Conservation (phyloP, 129 eudicot genomes). For the Chrysanthemum seticuspe region DNA sequence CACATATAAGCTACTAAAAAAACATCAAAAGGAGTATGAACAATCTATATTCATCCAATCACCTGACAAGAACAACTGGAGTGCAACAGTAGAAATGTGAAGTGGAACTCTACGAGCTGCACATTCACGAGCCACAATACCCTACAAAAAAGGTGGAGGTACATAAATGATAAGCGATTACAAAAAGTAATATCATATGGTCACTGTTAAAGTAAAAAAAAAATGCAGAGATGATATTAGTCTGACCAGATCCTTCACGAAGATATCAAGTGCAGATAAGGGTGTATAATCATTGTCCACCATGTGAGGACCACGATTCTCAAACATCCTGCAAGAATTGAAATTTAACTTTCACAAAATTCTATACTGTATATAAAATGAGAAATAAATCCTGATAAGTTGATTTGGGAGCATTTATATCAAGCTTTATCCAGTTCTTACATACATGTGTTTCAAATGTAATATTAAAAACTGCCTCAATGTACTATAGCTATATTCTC, state of each 20-base stretch:
- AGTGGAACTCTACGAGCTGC: conserved; percentile 88
- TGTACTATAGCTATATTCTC: no score
- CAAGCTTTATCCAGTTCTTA: no score
- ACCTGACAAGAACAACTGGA: conserved; percentile 93
- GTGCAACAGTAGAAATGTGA: conserved; percentile 82
- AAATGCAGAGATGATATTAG: conserved; percentile 19
- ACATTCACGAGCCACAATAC: conserved; percentile 93
- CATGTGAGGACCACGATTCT: conserved; percentile 99
- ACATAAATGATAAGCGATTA: conserved; percentile 16
- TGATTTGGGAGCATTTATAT: no score
- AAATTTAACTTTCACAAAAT: conserved; percentile 5
- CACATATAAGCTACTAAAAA: not conserved
- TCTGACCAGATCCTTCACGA: conserved; percentile 98
- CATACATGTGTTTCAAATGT: no score
- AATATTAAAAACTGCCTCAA: no score
- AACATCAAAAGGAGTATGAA: not conserved
- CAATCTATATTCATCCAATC: conserved; percentile 18
- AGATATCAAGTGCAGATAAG: conserved; percentile 95
- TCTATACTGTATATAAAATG: no score
- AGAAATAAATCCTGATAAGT: no score
- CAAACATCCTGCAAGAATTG: conserved; percentile 86
- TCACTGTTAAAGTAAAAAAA: not conserved
- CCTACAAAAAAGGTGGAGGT: conserved; percentile 44
- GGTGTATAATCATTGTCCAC: conserved; percentile 93
- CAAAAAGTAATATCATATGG: not conserved